Percentiles rank a stretch among this genome's conserved stretches.
These are phyloP conservation scores for Hypoxylon sp. DNA, from an alignment of 2,329 filamentous ascomycete species.

Conservation along the genomic window DNA sequence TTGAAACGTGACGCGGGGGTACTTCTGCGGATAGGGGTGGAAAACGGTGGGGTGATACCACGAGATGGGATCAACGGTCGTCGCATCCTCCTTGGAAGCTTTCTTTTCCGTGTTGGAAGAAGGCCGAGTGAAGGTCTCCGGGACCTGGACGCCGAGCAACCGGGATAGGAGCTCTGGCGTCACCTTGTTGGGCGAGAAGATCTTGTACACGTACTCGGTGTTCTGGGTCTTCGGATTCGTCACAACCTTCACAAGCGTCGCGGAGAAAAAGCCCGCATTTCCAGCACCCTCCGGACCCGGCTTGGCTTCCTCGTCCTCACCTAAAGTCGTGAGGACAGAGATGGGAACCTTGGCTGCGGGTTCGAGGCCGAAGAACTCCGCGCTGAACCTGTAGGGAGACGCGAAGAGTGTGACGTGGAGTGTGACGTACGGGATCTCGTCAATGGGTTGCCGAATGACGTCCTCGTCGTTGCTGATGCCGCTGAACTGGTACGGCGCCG, in stretches of 20 bases:
- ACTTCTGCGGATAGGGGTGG: conserved; percentile 86
- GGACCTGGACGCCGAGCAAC: conserved; percentile 64
- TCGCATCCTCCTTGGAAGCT: conserved; percentile 47
- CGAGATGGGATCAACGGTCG: conserved; percentile 67
- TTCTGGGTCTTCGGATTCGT: conserved; percentile 69
- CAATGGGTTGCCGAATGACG: conserved; percentile 78
- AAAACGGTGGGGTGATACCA: conserved; percentile 86
- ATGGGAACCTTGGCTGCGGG: conserved; percentile 73
- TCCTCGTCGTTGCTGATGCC: conserved; percentile 73
- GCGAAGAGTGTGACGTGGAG: conserved; percentile 93
- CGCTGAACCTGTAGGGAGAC: conserved; percentile 78
- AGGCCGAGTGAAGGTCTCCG: conserved; percentile 55
- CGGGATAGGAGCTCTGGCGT: conserved; percentile 66
- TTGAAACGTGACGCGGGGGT: conserved; percentile 90
- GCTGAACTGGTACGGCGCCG: conserved; percentile 85
- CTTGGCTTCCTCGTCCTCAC: conserved; percentile 65
- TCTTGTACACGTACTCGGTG: conserved; percentile 73
- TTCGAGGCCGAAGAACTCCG: conserved; percentile 77
- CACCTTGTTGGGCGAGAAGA: conserved; percentile 70
- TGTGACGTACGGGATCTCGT: conserved; percentile 85
- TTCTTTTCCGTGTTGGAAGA: conserved; percentile 35
- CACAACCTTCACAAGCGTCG: conserved; percentile 78
- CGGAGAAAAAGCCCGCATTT: conserved; percentile 84
- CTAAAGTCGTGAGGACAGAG: conserved; percentile 86
- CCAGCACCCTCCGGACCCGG: conserved; percentile 73